These are phyloP conservation scores for Blastomyces parvus DNA, from an alignment of 2,329 filamentous ascomycete species.

Conservation along the genomic window DNA sequence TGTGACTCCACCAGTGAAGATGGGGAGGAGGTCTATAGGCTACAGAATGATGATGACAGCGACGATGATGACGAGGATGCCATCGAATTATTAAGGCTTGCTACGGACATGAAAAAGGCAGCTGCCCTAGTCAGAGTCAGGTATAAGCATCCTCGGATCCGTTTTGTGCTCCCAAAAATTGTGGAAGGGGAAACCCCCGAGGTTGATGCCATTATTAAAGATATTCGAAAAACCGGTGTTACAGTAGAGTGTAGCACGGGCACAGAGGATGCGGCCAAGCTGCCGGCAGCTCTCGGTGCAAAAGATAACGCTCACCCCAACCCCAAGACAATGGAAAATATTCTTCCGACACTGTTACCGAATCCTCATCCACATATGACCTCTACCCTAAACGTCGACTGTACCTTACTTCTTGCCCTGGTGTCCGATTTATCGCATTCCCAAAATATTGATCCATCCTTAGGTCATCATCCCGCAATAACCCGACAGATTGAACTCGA, in stretches of 20 bases:
- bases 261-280: neutral
- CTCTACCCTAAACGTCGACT: conserved; percentile 40
- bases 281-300: conserved; percentile 9
- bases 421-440: conserved; percentile 64
- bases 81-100: conserved; percentile 52
- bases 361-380: conserved; percentile 35
- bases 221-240: conserved; percentile 45
- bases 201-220: conserved; percentile 48
- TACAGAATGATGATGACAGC: conserved; percentile 31
- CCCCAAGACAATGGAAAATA: conserved; percentile 10
- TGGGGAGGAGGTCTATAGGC: conserved; percentile 25
- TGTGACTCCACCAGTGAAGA: conserved; percentile 40
- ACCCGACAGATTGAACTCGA: conserved; percentile 57
- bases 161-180: conserved; percentile 54
- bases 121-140: conserved; percentile 48
- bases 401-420: conserved; percentile 60
- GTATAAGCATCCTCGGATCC: conserved; percentile 51
- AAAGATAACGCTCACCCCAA: neutral
- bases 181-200: conserved; percentile 41
- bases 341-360: conserved; percentile 31
- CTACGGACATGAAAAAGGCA: conserved; percentile 49
- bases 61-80: conserved; percentile 45
- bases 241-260: conserved; percentile 29
- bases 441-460: conserved; percentile 34
- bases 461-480: conserved; percentile 52